Percentiles rank a stretch among this genome's conserved stretches.
Conservation (phyloP, 345 rosid species). For the Carallia pectinifolia region DNA sequence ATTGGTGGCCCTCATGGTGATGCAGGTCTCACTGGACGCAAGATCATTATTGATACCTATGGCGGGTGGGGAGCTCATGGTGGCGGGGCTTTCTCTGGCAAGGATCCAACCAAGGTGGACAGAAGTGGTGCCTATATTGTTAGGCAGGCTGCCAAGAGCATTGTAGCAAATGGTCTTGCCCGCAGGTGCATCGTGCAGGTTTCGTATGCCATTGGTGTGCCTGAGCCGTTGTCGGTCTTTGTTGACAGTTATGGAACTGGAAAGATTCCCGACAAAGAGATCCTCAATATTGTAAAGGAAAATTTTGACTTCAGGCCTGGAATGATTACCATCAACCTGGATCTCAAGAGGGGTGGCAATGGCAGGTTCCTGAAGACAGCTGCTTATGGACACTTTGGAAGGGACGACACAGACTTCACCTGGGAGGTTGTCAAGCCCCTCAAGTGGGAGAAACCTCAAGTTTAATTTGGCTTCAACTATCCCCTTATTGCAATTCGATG, state of each 20-base stretch:
- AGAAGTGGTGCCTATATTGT: constrained; percentile 40
- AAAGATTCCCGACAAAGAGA: constrained; percentile 37
- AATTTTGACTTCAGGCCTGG: constrained; percentile 47
- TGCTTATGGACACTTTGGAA: constrained; percentile 54
- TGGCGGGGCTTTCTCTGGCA: constrained; percentile 42
- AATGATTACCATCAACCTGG: constrained; percentile 53
- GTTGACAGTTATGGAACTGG: constrained; percentile 35
- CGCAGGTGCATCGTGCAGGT: constrained; percentile 40
- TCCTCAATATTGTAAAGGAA: constrained; percentile 36
- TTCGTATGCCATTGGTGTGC: constrained; percentile 38
- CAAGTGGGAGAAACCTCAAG: constrained; percentile 35
- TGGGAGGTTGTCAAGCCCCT: constrained; percentile 56
- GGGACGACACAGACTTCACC: constrained; percentile 59
- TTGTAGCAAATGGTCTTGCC: constrained; percentile 38
- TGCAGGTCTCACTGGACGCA: constrained; percentile 42
- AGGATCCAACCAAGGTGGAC: constrained; percentile 43
- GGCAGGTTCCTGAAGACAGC: constrained; percentile 50
- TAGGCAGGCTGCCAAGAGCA: constrained; percentile 42
- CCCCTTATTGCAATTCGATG: not conserved
- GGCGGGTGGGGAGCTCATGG: constrained; percentile 45
- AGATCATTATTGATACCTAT: constrained; percentile 38
- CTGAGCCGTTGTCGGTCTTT: constrained; percentile 36
- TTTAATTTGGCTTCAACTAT: constrained; percentile 11
- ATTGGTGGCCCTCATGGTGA: constrained; percentile 42
- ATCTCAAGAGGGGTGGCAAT: constrained; percentile 50